These are phyloP conservation scores for Salix dunnii DNA, from an alignment of 345 rosid genomes.

Conservation along the genomic window DNA sequence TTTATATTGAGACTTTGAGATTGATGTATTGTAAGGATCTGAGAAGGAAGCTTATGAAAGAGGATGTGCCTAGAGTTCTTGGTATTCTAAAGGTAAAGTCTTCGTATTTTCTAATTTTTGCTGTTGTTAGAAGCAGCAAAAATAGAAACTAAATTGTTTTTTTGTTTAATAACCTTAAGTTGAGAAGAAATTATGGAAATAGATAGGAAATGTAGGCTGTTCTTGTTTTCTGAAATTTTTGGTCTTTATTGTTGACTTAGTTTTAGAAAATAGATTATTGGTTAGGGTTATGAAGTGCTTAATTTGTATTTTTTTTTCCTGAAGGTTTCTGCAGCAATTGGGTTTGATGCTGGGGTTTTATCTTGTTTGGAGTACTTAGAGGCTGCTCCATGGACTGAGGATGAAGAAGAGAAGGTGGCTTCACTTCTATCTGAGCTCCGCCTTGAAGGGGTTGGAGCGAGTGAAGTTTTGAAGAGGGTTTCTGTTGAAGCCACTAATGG, in stretches of 20 bases:
- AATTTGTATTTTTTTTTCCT: slow-evolving; percentile 21
- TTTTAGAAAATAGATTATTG: not conserved
- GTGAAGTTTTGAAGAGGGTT: slow-evolving; percentile 90
- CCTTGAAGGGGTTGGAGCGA: slow-evolving; percentile 89
- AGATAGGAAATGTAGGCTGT: not conserved
- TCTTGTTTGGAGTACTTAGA: slow-evolving; percentile 95
- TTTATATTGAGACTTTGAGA: slow-evolving; percentile 86
- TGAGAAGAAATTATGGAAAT: slow-evolving; percentile 12
- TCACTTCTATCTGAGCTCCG: slow-evolving; percentile 72
- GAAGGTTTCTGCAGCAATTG: slow-evolving; percentile 94
- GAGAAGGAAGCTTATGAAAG: slow-evolving; percentile 88
- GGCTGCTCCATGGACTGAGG: slow-evolving; percentile 99
- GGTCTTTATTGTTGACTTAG: not conserved
- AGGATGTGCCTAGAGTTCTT: slow-evolving; percentile 80
- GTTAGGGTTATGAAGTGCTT: slow-evolving; percentile 5
- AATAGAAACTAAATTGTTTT: not conserved
- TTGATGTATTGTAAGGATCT: slow-evolving; percentile 92
- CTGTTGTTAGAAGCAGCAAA: not conserved
- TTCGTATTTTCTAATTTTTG: not conserved
- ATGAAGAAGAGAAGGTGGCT: slow-evolving; percentile 91
- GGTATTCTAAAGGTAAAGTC: slow-evolving; percentile 77
- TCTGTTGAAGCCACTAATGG: slow-evolving; percentile 63
- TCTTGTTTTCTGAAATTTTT: not conserved
- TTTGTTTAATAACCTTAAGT: not conserved
- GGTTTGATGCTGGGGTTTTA: slow-evolving; percentile 92